These are phyloP conservation scores for Heteromeles arbutifolia DNA, from an alignment of 306 rosid genomes.

Conservation along the genomic window DNA sequence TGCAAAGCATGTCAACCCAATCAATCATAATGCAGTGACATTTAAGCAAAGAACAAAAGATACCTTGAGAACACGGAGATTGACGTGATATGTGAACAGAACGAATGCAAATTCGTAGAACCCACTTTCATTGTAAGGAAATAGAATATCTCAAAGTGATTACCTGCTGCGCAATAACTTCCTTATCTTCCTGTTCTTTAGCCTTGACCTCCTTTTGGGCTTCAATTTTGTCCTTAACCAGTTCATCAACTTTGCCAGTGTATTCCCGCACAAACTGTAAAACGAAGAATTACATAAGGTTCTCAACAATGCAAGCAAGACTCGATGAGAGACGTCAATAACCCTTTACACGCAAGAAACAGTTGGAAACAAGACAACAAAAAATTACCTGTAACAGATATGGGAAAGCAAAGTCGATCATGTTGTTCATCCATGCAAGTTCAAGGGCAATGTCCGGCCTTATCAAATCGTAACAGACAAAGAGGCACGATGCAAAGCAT, in stretches of 20 bases:
- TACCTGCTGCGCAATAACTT: conserved; percentile 90
- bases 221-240: conserved; percentile 84
- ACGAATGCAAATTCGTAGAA: neutral
- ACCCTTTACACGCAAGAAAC: neutral
- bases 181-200: conserved; percentile 87
- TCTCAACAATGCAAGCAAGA: neutral
- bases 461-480: conserved; percentile 90
- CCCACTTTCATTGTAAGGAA: neutral
- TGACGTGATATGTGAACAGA: neutral
- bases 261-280: conserved; percentile 89
- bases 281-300: neutral
- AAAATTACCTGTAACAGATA: conserved; percentile 75
- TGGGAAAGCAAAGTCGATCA: conserved; percentile 92
- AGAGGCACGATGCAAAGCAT: conserved; percentile 95
- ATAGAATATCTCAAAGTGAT: conserved; percentile 1
- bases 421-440: conserved; percentile 94
- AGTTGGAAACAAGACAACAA: neutral
- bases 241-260: conserved; percentile 93
- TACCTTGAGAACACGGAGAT: neutral
- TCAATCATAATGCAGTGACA: neutral
- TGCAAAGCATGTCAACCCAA: conserved; percentile 32
- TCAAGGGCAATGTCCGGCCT: conserved; percentile 83
- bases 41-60: neutral
- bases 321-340: neutral
- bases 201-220: conserved; percentile 61